Evolutionary conservation across 352 stramenopile genomes (phyloP).

Genomic region (Phytophthora pluvialis): DNA sequence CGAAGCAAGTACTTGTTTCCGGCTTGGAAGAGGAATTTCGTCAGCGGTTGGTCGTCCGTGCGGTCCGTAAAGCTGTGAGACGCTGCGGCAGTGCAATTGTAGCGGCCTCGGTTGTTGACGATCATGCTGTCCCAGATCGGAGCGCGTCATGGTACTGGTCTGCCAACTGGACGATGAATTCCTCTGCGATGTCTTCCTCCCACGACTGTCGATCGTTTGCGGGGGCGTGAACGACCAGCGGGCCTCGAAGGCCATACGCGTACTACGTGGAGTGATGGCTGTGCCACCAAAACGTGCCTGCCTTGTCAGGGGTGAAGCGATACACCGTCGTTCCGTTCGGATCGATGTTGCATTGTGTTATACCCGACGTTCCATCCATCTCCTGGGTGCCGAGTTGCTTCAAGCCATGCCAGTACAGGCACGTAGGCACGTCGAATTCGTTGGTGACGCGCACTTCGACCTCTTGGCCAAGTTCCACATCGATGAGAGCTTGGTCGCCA

Average conservation of each 20-base stretch:
- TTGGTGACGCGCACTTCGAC: constrained; percentile 21
- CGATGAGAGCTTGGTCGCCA: constrained; percentile 16
- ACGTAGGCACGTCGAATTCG: constrained; percentile 10
- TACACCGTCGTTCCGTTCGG: constrained; percentile 21
- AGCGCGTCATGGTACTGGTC: constrained; percentile 25
- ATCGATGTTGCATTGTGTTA: constrained; percentile 36
- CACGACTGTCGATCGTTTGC: neutral
- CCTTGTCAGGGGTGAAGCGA: constrained; percentile 27
- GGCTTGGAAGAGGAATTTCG: constrained; percentile 22
- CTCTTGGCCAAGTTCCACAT: constrained; percentile 14
- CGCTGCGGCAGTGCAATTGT: constrained; percentile 24
- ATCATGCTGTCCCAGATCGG: constrained; percentile 31
- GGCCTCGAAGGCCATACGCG: constrained; percentile 32
- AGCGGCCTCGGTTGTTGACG: constrained; percentile 37
- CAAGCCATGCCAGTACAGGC: constrained; percentile 36
- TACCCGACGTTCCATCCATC: constrained; percentile 33
- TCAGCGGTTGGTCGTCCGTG: constrained; percentile 16
- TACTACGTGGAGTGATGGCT: constrained; percentile 31
- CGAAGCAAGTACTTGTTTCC: constrained; percentile 27
- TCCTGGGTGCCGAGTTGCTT: constrained; percentile 29
- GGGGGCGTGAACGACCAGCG: constrained; percentile 24
- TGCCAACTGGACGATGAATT: constrained; percentile 29
- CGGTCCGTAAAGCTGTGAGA: constrained; percentile 16
- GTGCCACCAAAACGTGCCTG: constrained; percentile 40
- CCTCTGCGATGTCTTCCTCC: constrained; percentile 21